Conservation (phyloP, 805 yeast genomes). For the Hanseniaspora vineae region DNA sequence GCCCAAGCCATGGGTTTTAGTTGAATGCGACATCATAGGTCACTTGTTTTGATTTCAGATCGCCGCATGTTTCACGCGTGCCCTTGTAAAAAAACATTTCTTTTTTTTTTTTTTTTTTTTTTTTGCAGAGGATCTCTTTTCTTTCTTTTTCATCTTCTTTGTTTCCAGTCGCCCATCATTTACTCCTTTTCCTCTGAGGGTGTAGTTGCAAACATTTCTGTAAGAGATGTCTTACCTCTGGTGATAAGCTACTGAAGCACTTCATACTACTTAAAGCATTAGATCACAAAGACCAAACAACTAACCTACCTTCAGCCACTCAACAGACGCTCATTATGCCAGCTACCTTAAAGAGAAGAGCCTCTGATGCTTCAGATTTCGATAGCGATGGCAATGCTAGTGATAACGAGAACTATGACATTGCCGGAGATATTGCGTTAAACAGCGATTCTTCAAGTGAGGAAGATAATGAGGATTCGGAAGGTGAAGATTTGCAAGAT, state of each 20-base stretch:
- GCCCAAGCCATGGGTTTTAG: too few species aligned
- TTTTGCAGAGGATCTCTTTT: not conserved
- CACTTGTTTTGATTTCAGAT: too few species aligned
- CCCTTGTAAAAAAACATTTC: not conserved
- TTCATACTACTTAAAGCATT: too few species aligned
- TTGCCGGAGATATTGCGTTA: constrained; percentile 46
- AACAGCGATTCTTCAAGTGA: constrained; percentile 29
- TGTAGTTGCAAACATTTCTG: too few species aligned
- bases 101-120: not conserved
- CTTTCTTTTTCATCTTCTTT: not conserved
- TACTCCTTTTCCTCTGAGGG: too few species aligned
- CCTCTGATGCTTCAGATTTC: not conserved
- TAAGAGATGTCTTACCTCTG: too few species aligned
- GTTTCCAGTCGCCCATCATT: too few species aligned
- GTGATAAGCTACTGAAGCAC: too few species aligned
- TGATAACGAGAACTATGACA: constrained; percentile 46
- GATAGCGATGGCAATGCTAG: constrained; percentile 5
- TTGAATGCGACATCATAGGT: too few species aligned
- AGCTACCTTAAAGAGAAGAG: not conserved
- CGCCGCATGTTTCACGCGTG: too few species aligned
- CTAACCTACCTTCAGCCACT: too few species aligned
- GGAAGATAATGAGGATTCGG: constrained; percentile 20
- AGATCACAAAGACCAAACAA: too few species aligned
- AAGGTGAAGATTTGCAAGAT: constrained; percentile 10
- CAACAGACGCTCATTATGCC: not conserved